Evolutionary conservation across 1,139 yeast species (phyloP).

Genomic region (Geotrichum histeridarum): DNA sequence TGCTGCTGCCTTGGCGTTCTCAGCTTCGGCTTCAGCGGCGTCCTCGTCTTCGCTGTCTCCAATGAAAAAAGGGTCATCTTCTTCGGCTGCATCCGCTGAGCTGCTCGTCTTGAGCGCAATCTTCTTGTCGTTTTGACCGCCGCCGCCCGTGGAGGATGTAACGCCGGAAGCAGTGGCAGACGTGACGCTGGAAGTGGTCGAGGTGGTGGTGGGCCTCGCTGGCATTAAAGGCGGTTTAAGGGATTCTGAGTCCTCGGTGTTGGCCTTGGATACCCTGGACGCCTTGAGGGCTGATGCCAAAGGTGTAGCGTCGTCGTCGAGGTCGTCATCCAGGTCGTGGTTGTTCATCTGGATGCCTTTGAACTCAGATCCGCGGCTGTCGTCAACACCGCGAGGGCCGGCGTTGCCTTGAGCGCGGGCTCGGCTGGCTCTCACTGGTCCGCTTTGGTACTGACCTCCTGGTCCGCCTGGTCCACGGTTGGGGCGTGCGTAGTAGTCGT

Average conservation of each 20-base stretch:
- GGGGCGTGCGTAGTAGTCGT: slow-evolving; percentile 22
- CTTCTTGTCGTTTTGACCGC: slow-evolving; percentile 41
- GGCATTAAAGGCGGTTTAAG: neutral
- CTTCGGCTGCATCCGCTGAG: slow-evolving; percentile 35
- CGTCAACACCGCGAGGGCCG: slow-evolving; percentile 5
- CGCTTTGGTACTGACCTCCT: slow-evolving; percentile 7
- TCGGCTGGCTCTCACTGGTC: slow-evolving; percentile 5
- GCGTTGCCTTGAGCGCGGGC: neutral
- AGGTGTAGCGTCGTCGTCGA: slow-evolving; percentile 35
- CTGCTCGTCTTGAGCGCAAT: slow-evolving; percentile 49
- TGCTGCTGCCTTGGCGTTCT: slow-evolving; percentile 41
- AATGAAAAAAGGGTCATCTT: slow-evolving; percentile 63
- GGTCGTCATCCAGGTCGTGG: slow-evolving; percentile 9
- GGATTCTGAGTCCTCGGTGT: too few species aligned
- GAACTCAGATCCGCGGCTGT: slow-evolving; percentile 26
- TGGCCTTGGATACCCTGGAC: too few species aligned
- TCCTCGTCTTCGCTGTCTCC: slow-evolving; percentile 72
- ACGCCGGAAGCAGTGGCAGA: neutral
- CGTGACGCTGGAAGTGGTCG: neutral
- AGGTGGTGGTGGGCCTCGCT: slow-evolving; percentile 5
- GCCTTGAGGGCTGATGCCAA: too few species aligned
- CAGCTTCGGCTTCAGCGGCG: neutral
- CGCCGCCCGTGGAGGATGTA: neutral
- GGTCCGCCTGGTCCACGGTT: neutral
- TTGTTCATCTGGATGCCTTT: slow-evolving; percentile 33